Base-by-base conservation (phyloP, 306 rosid genomes). In the Pyrus betulifolia region DNA sequence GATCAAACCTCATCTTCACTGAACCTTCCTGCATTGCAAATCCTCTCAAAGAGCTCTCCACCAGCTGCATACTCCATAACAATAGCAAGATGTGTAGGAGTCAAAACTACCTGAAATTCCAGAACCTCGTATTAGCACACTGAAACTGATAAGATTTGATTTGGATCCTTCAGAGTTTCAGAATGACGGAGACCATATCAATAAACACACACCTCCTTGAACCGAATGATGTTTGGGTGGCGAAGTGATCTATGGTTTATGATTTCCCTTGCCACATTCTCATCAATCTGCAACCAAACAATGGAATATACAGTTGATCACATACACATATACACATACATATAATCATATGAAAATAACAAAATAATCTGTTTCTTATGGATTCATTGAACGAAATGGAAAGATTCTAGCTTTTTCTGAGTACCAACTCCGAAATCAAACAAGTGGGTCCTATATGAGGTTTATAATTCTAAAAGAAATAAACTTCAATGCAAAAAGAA, bases 21-120 rank as follows among this genome's bases (percentile, higher is more conserved):
- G 81, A 92, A 92, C 76, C 97, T 84, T 83, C 97, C 97, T 18
- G 93, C 93, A 77, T 22, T 81, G 80, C 95, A 89, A 69, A 91
- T 91, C 52, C 95, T 84, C 78, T 91, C 93, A 42, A 91, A 91
- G 28, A 91, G 91, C 82, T 91, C 95, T 74, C 97, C 97, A 70
- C 97, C 95, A 9, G 97, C 96, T 9, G 97, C 97, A 78, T 92
- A 89, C 87, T 92, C 97, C 97, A 92, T 89, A 42, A 89, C 97
- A 51, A 92, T 92, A 67, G 90, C 95, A 45, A 92, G 86, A 88
- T 92, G 97, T 1, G 97, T 89, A 3, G 96, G 93, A 71, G 97
- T 92, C 89, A 92, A 83, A 57, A 92, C 93, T 78, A 89, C 86
- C 97, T 91, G 85, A 82, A 79, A 81, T 69, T 74, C 72, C 80